These are phyloP conservation scores for Hygrophoropsis aurantiaca DNA, from an alignment of 768 basidiomycete genomes.

Conservation along the genomic window DNA sequence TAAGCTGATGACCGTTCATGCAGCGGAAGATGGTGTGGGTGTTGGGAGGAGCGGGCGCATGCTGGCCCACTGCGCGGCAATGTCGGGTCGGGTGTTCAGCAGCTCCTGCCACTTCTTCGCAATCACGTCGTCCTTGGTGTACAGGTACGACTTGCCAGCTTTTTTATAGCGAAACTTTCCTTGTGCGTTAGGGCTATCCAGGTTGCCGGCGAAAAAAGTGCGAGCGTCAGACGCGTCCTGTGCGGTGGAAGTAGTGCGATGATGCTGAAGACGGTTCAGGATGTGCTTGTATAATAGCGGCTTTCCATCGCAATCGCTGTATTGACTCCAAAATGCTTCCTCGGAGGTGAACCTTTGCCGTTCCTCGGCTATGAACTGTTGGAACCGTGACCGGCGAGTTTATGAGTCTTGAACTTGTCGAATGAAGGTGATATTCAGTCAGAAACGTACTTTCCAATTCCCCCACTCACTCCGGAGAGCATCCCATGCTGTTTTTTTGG, in stretches of 20 bases:
- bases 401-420: neutral
- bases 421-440: no score
- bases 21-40: no score
- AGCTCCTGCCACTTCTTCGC: slow-evolving; percentile 11
- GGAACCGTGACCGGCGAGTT: neutral
- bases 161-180: slow-evolving; percentile 11
- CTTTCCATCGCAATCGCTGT: slow-evolving; percentile 7
- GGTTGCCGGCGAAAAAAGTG: slow-evolving; percentile 9
- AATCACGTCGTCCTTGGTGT: slow-evolving; percentile 9
- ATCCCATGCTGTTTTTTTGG: slow-evolving; percentile 9
- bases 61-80: no score
- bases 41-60: no score
- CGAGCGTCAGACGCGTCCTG: slow-evolving; percentile 8
- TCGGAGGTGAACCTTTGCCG: slow-evolving; percentile 3
- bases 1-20: no score
- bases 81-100: no score
- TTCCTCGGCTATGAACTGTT: slow-evolving; percentile 14
- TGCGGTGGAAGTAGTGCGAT: neutral
- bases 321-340: slow-evolving; percentile 11
- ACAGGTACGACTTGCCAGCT: slow-evolving; percentile 1
- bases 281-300: slow-evolving; percentile 7
- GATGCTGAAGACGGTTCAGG: slow-evolving; percentile 1
- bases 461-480: slow-evolving; percentile 11
- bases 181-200: slow-evolving; percentile 2
- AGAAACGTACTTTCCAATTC: slow-evolving; percentile 12